Conservation (phyloP, 1,139 yeast species). For the Blastobotrys arbuscula region DNA sequence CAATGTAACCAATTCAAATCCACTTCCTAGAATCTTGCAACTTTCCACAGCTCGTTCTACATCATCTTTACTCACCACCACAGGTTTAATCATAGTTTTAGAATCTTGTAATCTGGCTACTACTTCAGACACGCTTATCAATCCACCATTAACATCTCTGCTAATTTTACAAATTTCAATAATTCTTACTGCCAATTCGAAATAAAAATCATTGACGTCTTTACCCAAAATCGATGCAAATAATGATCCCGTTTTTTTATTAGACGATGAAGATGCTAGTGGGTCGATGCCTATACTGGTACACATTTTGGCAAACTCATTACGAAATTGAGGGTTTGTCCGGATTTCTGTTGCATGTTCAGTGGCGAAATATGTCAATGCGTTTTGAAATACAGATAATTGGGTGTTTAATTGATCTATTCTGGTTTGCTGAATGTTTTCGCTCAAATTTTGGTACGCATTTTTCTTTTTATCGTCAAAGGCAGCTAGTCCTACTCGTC, state of each 20-base stretch:
- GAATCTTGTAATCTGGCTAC: slow-evolving; percentile 33
- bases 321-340: slow-evolving; percentile 57
- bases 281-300: slow-evolving; percentile 82
- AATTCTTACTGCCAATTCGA: slow-evolving; percentile 63
- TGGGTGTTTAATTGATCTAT: slow-evolving; percentile 35
- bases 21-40: slow-evolving; percentile 42
- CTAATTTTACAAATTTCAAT: slow-evolving; percentile 73
- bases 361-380: slow-evolving; percentile 35
- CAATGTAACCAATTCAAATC: slow-evolving; percentile 41
- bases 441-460: slow-evolving; percentile 34
- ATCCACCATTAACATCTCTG: slow-evolving; percentile 71
- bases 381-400: slow-evolving; percentile 36
- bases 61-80: slow-evolving; percentile 43
- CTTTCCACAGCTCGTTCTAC: slow-evolving; percentile 45
- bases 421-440: slow-evolving; percentile 30
- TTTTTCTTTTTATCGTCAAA: slow-evolving; percentile 33
- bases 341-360: slow-evolving; percentile 62
- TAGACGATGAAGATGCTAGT: slow-evolving; percentile 44
- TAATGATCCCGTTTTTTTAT: slow-evolving; percentile 30
- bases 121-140: slow-evolving; percentile 61
- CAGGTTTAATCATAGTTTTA: slow-evolving; percentile 23
- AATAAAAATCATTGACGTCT: slow-evolving; percentile 50
- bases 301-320: slow-evolving; percentile 70
- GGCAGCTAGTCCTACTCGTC: slow-evolving; percentile 38
- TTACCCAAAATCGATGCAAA: slow-evolving; percentile 38